Evolutionary conservation across 148 eudicot species (phyloP).

Genomic region (Vaccinium corymbosum): DNA sequence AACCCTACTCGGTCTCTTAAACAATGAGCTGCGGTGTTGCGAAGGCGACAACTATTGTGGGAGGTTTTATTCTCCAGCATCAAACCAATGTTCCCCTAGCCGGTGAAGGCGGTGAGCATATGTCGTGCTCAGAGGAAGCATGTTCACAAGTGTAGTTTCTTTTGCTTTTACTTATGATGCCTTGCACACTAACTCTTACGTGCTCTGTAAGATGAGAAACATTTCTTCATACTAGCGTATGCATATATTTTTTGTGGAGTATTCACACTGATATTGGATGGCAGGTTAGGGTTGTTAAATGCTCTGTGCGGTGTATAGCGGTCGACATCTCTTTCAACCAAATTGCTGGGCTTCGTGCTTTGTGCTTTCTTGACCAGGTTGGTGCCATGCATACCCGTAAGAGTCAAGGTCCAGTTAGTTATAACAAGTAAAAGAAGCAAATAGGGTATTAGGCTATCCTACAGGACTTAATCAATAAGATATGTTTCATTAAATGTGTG

Average conservation of each 20-base stretch:
- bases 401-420: not conserved
- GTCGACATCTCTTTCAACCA: constrained; percentile 58
- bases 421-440: not conserved
- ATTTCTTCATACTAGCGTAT: not conserved
- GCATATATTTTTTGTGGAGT: not conserved
- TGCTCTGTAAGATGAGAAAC: not conserved
- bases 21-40: no score
- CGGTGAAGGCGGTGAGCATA: no score
- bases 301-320: constrained; percentile 38
- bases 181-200: not conserved
- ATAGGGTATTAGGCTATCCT: not conserved
- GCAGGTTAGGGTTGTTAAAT: constrained; percentile 50
- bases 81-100: no score
- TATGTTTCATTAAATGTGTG: not conserved
- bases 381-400: not conserved
- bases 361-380: constrained; percentile 51
- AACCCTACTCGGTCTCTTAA: no score
- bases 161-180: not conserved
- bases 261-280: not conserved
- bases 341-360: constrained; percentile 40
- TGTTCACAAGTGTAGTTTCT: no score
- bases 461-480: not conserved
- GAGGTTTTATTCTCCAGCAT: no score
- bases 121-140: no score
- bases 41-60: no score